phyloP scores from a whole-genome alignment of 2,329 filamentous ascomycete species.

The Acrocalymma vagum region DNA sequence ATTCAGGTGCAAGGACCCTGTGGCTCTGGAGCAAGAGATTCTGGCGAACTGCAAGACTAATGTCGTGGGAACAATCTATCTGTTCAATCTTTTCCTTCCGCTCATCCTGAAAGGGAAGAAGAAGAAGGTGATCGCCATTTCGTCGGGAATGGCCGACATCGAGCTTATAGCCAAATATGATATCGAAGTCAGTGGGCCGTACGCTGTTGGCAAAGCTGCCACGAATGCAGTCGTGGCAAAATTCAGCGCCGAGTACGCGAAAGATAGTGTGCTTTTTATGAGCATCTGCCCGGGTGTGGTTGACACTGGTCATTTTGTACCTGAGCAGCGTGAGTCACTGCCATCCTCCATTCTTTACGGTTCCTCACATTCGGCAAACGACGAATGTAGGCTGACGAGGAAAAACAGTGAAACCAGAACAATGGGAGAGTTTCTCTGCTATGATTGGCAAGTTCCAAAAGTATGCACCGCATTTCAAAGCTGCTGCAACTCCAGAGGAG shows the following conservation, averaged over 20 bases:
- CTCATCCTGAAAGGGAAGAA: conserved; percentile 47
- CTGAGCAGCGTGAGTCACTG: conserved; percentile 19
- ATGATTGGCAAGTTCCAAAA: conserved; percentile 34
- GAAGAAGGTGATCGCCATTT: conserved; percentile 55
- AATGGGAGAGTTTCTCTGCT: conserved; percentile 27
- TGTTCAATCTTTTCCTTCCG: conserved; percentile 51
- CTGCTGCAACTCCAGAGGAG: conserved; percentile 15
- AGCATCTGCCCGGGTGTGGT: conserved; percentile 29
- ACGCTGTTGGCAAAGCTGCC: conserved; percentile 51
- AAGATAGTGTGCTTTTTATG: conserved; percentile 31
- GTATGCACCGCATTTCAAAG: conserved; percentile 24
- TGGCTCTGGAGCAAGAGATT: conserved; percentile 14
- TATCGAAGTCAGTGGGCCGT: conserved; percentile 35
- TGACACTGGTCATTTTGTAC: conserved; percentile 20
- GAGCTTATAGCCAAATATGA: conserved; percentile 31
- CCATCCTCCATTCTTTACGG: no score
- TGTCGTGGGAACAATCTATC: conserved; percentile 37
- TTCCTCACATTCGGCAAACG: no score
- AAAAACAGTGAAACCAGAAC: conserved; percentile 18
- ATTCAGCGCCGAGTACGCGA: conserved; percentile 46
- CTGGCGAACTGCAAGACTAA: conserved; percentile 33
- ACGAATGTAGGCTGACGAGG: conserved; percentile 4
- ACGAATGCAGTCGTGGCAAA: conserved; percentile 54
- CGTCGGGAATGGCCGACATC: conserved; percentile 46
- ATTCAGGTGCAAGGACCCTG: conserved; percentile 10